phyloP scores from a whole-genome alignment of 2,329 filamentous ascomycete genomes.

The Knoxdaviesia capensis region DNA sequence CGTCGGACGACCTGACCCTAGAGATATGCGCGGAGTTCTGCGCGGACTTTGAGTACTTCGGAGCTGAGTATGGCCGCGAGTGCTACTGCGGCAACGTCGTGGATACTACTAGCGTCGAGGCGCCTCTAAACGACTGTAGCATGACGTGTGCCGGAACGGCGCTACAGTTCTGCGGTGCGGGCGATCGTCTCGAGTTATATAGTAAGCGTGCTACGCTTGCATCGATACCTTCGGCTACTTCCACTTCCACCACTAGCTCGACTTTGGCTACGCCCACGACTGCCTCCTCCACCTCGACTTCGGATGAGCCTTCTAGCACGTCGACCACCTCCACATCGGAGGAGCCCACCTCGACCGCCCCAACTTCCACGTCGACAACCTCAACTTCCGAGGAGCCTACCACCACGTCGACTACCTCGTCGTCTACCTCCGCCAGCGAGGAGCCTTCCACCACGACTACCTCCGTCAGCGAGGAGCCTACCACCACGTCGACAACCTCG shows the following conservation, averaged over 20 bases:
- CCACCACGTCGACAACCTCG: neutral
- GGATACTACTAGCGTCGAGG: constrained; percentile 9
- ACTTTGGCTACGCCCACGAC: constrained; percentile 1
- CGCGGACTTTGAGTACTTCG: constrained; percentile 18
- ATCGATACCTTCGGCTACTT: neutral
- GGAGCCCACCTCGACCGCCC: constrained; percentile 1
- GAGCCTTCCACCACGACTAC: neutral
- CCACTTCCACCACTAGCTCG: constrained; percentile 1
- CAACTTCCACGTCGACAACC: constrained; percentile 5
- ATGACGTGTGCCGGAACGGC: constrained; percentile 5
- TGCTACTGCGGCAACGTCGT: constrained; percentile 15
- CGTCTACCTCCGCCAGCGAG: neutral
- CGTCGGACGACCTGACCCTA: constrained; percentile 16
- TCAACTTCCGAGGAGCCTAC: neutral
- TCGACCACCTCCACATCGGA: neutral
- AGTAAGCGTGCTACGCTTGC: neutral
- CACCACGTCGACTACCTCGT: neutral
- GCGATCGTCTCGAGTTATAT: constrained; percentile 14
- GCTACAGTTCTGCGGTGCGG: constrained; percentile 4
- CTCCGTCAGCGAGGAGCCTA: neutral
- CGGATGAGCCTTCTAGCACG: constrained; percentile 4
- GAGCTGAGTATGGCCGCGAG: constrained; percentile 6
- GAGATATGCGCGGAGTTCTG: constrained; percentile 19
- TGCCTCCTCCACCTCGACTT: constrained; percentile 1
- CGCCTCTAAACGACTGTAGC: constrained; percentile 3